These are phyloP conservation scores for Vaccinium corymbosum DNA, from an alignment of 148 eudicot genomes.

Conservation along the genomic window DNA sequence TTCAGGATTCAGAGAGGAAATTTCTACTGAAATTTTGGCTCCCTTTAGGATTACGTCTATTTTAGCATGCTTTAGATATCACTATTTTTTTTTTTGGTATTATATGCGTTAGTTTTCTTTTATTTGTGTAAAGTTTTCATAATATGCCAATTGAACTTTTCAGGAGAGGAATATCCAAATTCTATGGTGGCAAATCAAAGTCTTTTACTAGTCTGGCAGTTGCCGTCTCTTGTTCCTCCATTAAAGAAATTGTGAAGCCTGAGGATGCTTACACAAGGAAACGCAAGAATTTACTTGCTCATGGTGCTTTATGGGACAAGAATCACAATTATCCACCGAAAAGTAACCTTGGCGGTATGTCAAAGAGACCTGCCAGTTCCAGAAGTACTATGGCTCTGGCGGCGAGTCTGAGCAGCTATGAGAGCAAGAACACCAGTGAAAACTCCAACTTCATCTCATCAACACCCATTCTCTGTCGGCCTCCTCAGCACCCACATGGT, in stretches of 20 bases:
- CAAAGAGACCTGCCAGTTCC: constrained; percentile 42
- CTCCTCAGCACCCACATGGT: constrained; percentile 49
- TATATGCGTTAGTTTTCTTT: not conserved
- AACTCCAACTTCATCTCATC: constrained; percentile 36
- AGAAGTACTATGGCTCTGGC: constrained; percentile 33
- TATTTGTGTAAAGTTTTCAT: not conserved
- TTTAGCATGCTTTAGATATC: not conserved
- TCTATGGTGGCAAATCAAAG: constrained; percentile 65
- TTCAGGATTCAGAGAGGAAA: not conserved
- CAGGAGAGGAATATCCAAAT: constrained; percentile 62
- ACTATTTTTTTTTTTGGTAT: not conserved
- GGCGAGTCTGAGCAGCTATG: constrained; percentile 26
- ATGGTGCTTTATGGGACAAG: constrained; percentile 33
- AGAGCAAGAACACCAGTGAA: constrained; percentile 30
- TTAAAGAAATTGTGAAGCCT: constrained; percentile 54
- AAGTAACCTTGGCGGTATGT: constrained; percentile 26
- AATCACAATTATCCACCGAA: constrained; percentile 13
- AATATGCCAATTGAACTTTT: constrained; percentile 9
- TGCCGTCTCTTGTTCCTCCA: constrained; percentile 41
- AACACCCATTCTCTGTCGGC: constrained; percentile 33
- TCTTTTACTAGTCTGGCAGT: constrained; percentile 63
- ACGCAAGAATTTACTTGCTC: constrained; percentile 54
- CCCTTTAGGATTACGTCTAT: not conserved
- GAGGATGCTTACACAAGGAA: constrained; percentile 57
- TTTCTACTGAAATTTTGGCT: not conserved